A percentile compares a stretch with the other conserved stretches of the same genome.
These are phyloP conservation scores for Dryas integrifolia DNA, from an alignment of 331 rosid species.

Conservation along the genomic window DNA sequence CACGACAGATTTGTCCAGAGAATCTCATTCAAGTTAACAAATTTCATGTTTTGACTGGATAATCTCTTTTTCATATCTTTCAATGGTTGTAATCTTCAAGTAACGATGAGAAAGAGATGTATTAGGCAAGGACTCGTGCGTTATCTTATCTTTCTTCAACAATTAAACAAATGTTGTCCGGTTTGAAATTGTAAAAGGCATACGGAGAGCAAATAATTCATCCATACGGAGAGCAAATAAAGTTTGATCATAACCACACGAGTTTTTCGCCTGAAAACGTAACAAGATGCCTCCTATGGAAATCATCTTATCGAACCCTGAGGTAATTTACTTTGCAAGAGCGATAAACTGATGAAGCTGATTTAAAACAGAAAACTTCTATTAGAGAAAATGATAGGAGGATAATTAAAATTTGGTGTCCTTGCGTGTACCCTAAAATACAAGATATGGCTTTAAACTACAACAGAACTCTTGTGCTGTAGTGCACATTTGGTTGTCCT, in stretches of 20 bases:
- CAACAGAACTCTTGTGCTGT: background rate
- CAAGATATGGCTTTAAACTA: background rate
- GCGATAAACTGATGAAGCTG: no score
- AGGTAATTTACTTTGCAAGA: no score
- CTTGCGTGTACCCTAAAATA: background rate
- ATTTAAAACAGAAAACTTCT: background rate
- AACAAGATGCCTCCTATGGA: no score
- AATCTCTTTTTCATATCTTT: background rate
- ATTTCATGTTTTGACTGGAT: slow-evolving; percentile 17
- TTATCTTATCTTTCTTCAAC: background rate
- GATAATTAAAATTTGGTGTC: background rate
- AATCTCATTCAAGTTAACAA: background rate
- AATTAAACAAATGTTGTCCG: background rate
- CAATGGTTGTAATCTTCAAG: background rate
- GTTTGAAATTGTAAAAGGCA: background rate
- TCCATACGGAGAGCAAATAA: background rate
- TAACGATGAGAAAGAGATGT: background rate
- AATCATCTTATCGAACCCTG: no score
- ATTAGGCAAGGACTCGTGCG: background rate
- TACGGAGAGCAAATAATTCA: background rate
- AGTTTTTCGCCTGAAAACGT: no score
- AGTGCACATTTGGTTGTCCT: slow-evolving; percentile 9
- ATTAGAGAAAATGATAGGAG: background rate
- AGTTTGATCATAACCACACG: no score
- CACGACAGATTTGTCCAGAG: slow-evolving; percentile 1